Evolutionary conservation across 164 flowering plant species (phyloP), one percentile per base, ranked within the genome.

Genomic region (Magnolia kwangsiensis): DNA sequence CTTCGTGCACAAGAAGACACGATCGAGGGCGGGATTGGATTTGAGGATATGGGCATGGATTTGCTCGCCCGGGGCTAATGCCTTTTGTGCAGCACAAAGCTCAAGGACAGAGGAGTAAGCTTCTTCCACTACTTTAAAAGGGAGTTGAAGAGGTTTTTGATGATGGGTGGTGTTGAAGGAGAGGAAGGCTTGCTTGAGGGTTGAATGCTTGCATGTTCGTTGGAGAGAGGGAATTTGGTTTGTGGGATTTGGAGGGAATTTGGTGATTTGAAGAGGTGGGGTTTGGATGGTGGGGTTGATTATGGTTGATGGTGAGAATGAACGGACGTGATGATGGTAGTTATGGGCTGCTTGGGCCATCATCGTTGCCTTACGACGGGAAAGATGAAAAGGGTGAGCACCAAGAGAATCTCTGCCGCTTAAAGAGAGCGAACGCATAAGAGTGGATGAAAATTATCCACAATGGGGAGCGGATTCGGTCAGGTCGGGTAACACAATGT

Each of bases 41-140:
- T 86, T 89, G 19, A 87, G 27, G 8, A 89, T n/a, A 74, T 77
- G 94, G 50, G 91, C 87, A 83, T 95, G 97, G 61, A 95, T 74
- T 74, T 95, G 96, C 59, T 81, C 79, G 50, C 89, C 98, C 50
- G 85, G 82, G 11, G 75, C 72, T 5, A 90, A 59, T 71, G 88
- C 85, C 51, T 83, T 81, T 58, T 83, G 75, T 74, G 63, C 71
- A 0, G 91, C 91, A 71, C 96, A 91, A 7, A 88, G 91, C 78
- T 92, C 93, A 66, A 92, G 85, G 67, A 87, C 66, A 4, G 83
- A 78, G 0, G 94, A 81, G 79, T 85, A 90, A 49, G 80, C 83
- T 72, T 87, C 87, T 67, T 85, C 88, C 0, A 74, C 83, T 72
- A 86, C 87, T 67, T 85, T 87, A 0, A 77, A 78, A 76, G 73